Evolutionary conservation across 176 grass and related monocot species (phyloP), one percentile per base, ranked within the genome.

Genomic region (Tuctoria greenei): DNA sequence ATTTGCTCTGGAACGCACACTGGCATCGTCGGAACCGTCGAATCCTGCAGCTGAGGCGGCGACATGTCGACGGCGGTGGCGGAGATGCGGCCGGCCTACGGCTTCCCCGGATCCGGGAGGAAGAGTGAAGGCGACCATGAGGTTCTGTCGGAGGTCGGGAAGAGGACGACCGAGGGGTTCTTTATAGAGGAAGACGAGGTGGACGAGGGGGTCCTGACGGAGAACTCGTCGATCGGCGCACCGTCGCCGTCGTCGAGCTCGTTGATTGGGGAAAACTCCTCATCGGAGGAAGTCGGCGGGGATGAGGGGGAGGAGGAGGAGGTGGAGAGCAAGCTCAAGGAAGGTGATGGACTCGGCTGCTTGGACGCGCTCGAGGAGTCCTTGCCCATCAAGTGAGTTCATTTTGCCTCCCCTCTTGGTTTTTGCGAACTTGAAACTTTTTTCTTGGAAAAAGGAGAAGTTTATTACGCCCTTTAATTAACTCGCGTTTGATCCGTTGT

Each of bases 321-420:
- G 68, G 82, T 82, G 50, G 56, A 85, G 86, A 88, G 85, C 63
- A 82, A 85, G 78, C 73, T 72, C 47, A 85, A 75, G 74, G 82
- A 79, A 36, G 55, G 61, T 6, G 58, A 77, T 4, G 82, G 58
- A 21, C 54, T 92, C 2, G 79, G 64, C 0, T 92, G 79, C 69
- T 47, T 92, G 20, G 90, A 86, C 11, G 75, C 64, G 16, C 21
- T 92, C 17, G 90, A 92, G 74, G 86, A 92, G 25, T 86, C 86
- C 58, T 61, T 92, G 64, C 90, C 86, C 43, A 80, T 88, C 75
- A 92, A 92, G 90, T 92, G 76, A 82, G 78, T 85, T 39, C 9
- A 3, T 54, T 16, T 81, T 17, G 12, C 54, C 0, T 2, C 28
- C 27, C 18, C 13, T 17, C 66, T 69, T 26, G 26, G 26, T 27